Evolutionary conservation across 352 stramenopile genomes (phyloP), one percentile per base, ranked within the genome.

Genomic region (Globisporangium carolinianum): DNA sequence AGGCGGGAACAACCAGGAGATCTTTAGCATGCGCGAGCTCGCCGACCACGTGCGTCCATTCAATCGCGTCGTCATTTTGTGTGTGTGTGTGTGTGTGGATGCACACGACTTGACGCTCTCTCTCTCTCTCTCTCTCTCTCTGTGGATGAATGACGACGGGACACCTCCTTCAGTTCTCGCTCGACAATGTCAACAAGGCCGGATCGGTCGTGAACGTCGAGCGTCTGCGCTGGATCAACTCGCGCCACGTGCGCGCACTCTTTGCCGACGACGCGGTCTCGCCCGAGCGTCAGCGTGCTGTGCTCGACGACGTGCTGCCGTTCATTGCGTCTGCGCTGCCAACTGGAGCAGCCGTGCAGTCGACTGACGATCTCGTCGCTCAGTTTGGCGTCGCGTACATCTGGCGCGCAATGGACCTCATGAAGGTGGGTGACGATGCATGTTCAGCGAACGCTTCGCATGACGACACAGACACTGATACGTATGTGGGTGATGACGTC

Each of bases 1-100:
- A 9, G 86, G 94, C 53, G 96, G 95, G 18, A 98, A 97, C 51
- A 97, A 98, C 51, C 92, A 98, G 67, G 96, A 99, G 64, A 98
- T 99, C 60, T 99, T 98, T 60, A 82, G 82, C 6, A 77, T 97
- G 60, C 79, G 97, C 36, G 95, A 98, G 58, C 76, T 99, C 12
- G 62, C 83, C 48, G 56, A 82, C 24, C 69, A 84, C 15, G 79
- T 89, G 73, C 24, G 47, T 38, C 36, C 15, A 32, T 32, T 32
- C 2, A 32, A 32, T 32, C 24, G 24, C 24, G 24, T 32, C 24
- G 24, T 32, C 24, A 2, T 32, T 32, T 32, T 32, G 24, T 32
- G 24, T 32, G 24, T 32, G 18, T 24, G 18, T 24, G 18, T 0
- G 14, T 47, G 42, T 14, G 1, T 32, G 38, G 5, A 18, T 32